A percentile compares a stretch with the other conserved stretches of the same genome.
Evolutionary conservation across 2,329 filamentous ascomycete species (phyloP).

Genomic region (Ramularia collo-cygni): DNA sequence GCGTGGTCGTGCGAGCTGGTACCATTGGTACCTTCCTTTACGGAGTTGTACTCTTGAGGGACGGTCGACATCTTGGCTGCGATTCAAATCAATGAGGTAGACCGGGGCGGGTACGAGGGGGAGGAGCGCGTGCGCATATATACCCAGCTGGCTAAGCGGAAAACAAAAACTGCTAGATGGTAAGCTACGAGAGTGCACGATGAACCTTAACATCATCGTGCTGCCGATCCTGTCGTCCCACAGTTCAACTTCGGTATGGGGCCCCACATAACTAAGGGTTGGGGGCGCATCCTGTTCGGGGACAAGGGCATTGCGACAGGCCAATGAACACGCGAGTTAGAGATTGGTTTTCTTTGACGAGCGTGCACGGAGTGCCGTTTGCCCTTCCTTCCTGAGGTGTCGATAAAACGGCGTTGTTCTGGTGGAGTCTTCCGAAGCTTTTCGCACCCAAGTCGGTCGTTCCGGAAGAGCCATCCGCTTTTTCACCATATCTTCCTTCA

Average conservation of each 20-base stretch:
- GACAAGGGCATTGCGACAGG: slow-evolving; percentile 11
- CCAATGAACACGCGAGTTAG: too few species aligned
- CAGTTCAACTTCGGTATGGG: too few species aligned
- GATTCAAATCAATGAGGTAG: slow-evolving; percentile 5
- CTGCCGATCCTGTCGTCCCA: background rate
- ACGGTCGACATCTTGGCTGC: slow-evolving; percentile 36
- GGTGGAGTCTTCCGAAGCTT: too few species aligned
- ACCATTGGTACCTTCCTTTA: slow-evolving; percentile 21
- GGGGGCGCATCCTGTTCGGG: too few species aligned
- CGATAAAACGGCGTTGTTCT: too few species aligned
- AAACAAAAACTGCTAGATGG: slow-evolving; percentile 5
- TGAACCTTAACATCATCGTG: slow-evolving; percentile 4
- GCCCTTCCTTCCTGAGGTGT: too few species aligned
- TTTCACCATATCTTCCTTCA: too few species aligned
- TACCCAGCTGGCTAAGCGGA: slow-evolving; percentile 10
- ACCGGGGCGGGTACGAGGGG: slow-evolving; percentile 1
- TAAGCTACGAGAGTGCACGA: slow-evolving; percentile 6
- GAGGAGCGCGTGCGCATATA: slow-evolving; percentile 7
- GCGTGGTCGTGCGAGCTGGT: slow-evolving; percentile 34
- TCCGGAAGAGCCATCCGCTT: too few species aligned
- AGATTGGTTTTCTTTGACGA: slow-evolving; percentile 1
- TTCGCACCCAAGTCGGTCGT: too few species aligned
- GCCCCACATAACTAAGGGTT: too few species aligned
- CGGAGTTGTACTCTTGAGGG: slow-evolving; percentile 31
- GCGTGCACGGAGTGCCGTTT: too few species aligned